Base-by-base conservation (phyloP, 441 rosid genomes). In the Arabidopsis lyrata region DNA sequence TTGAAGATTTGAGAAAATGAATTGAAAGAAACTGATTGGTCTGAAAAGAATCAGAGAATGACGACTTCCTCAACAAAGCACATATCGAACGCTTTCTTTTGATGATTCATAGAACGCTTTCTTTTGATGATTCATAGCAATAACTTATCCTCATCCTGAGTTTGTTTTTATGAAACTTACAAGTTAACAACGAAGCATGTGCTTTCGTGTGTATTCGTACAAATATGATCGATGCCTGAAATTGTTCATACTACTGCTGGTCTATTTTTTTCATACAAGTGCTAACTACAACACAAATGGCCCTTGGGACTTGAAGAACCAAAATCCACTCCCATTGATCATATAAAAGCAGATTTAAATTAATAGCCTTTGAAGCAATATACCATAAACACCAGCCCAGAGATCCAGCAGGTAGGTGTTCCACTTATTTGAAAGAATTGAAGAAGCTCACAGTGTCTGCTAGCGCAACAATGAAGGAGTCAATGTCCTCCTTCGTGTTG, bases 401-500 rank as follows among this genome's bases (percentile, higher is more conserved):
- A 67, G 56, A 59, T 32, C 42, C 58, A 41, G n/a, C 35, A 3
- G 54, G 18, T 38, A 57, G 53, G 70, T 63, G 20, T 12, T 45
- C 47, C 67, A 47, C 55, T 44, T 86, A 90, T 79, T 85, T 87
- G 80, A 82, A 83, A 72, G 93, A 84, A 76, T 80, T 81, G 83
- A 88, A 90, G 95, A 92, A 92, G 81, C 77, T 73, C 35, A 87
- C 83, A 3, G 99, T 86, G 72, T 92, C 97, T n/a, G 77, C 81
- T 63, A 94, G 92, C 1, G 95, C 92, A 18, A 47, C 63, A 47
- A 94, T 84, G 70, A 94, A 94, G 36, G 70, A 54, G 63, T 94
- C 97, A 3, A 94, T 90, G 18, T 94, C 97, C 60, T 94, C 97
- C 83, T 82, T 84, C 0, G 97, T 90, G 78, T 94, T 94, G 83